These are phyloP conservation scores for Penicillium angulare DNA, from an alignment of 495 filamentous ascomycete species.

Conservation along the genomic window DNA sequence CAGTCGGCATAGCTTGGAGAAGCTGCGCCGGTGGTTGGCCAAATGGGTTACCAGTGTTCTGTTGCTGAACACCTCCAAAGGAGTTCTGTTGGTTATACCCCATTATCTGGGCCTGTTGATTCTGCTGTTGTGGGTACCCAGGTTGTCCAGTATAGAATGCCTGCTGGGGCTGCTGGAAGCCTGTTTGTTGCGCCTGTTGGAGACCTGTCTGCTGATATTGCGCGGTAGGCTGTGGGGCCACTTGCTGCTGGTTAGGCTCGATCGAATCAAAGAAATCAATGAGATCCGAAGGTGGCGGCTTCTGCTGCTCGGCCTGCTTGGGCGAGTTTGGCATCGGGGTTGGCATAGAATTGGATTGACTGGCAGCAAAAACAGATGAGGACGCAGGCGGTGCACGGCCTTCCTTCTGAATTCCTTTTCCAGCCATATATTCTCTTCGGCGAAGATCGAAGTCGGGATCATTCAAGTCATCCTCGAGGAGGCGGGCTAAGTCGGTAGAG, in stretches of 20 bases:
- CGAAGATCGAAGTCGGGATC: constrained; percentile 97
- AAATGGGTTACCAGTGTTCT: constrained; percentile 26
- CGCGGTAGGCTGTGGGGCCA: constrained; percentile 42
- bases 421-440: constrained; percentile 82
- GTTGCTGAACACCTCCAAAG: constrained; percentile 48
- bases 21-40: constrained; percentile 30
- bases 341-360: constrained; percentile 24
- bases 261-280: constrained; percentile 99
- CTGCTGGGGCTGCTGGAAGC: constrained; percentile 24
- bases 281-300: constrained; percentile 72
- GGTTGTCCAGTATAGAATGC: constrained; percentile 30
- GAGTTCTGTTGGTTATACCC: constrained; percentile 16
- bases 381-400: constrained; percentile 21
- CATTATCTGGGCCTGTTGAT: constrained; percentile 39
- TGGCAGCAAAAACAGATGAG: constrained; percentile 15
- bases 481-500: constrained; percentile 81
- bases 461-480: constrained; percentile 92
- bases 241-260: constrained; percentile 81
- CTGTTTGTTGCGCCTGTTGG: constrained; percentile 39
- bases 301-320: constrained; percentile 26
- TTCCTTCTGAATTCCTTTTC: constrained; percentile 62
- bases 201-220: constrained; percentile 53
- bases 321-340: constrained; percentile 16
- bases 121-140: constrained; percentile 48
- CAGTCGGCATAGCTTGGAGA: constrained; percentile 65